Conservation (phyloP, 208 protist species). For the Acanthamoeba lenticulata region DNA sequence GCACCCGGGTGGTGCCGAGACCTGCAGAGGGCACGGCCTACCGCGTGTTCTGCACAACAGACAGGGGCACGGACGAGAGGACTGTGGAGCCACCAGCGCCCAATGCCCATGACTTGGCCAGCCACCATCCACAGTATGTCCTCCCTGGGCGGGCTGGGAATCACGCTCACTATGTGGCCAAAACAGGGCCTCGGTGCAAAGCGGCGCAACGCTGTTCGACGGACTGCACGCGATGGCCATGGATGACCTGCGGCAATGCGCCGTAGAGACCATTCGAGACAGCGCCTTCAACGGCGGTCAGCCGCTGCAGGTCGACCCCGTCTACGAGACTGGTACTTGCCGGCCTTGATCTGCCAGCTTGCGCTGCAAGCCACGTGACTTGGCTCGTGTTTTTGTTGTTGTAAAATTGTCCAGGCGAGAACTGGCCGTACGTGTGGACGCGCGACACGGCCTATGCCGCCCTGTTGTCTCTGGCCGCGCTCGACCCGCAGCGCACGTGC, state of each 20-base stretch:
- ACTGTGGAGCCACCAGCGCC: too few species aligned
- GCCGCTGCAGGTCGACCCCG: neutral
- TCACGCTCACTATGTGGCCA: too few species aligned
- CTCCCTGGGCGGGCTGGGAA: too few species aligned
- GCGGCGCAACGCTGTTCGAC: neutral
- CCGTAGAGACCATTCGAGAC: neutral
- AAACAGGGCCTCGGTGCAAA: too few species aligned
- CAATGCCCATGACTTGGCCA: too few species aligned
- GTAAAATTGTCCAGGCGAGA: neutral
- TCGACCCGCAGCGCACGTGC: neutral
- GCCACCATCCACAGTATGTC: too few species aligned
- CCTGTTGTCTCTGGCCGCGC: neutral
- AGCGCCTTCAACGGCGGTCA: neutral
- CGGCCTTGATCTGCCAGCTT: neutral
- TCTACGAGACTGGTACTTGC: neutral
- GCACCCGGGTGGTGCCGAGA: too few species aligned
- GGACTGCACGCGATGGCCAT: neutral
- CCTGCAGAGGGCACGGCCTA: too few species aligned
- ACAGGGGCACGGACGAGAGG: too few species aligned
- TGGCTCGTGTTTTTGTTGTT: neutral
- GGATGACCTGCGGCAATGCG: conserved; percentile 11
- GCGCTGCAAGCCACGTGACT: neutral
- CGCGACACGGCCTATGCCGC: conserved; percentile 4
- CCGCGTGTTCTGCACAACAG: too few species aligned
- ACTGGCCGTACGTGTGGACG: conserved; percentile 21